phyloP scores from a whole-genome alignment of 2,329 filamentous ascomycete genomes.

The Capronia coronata region DNA sequence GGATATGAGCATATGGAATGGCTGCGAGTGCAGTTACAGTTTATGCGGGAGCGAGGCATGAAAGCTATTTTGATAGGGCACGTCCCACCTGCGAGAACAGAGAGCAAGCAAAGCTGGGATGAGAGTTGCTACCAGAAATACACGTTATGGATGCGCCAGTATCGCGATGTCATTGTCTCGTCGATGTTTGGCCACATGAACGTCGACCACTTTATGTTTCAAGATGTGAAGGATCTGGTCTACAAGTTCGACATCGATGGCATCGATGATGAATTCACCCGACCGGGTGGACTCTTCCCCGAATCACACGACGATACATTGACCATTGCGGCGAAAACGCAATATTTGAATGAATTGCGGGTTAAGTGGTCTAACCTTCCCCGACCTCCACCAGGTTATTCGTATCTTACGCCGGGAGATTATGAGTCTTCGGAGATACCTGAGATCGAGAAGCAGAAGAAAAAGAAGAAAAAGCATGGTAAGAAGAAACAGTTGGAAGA shows the following conservation, averaged over 20 bases:
- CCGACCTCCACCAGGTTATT: conserved; percentile 38
- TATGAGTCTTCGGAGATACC: not conserved
- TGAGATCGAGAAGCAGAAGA: conserved; percentile 15
- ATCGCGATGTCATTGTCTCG: conserved; percentile 77
- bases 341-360: conserved; percentile 74
- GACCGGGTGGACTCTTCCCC: conserved; percentile 12
- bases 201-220: conserved; percentile 90
- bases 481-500: conserved; percentile 46
- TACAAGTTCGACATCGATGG: conserved; percentile 29
- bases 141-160: conserved; percentile 81
- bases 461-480: conserved; percentile 39
- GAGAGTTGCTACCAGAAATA: conserved; percentile 99
- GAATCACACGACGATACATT: conserved; percentile 44
- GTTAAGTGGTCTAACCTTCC: conserved; percentile 72
- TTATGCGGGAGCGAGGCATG: conserved; percentile 74
- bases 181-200: conserved; percentile 95
- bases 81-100: conserved; percentile 81
- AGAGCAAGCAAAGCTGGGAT: conserved; percentile 83
- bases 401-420: conserved; percentile 17
- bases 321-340: conserved; percentile 58
- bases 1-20: conserved; percentile 95
- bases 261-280: conserved; percentile 41
- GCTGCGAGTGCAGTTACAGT: conserved; percentile 80
- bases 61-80: conserved; percentile 94
- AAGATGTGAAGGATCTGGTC: conserved; percentile 73